phyloP scores from a whole-genome alignment of 108 stramenopile species.

The Poteriospumella lacustris region DNA sequence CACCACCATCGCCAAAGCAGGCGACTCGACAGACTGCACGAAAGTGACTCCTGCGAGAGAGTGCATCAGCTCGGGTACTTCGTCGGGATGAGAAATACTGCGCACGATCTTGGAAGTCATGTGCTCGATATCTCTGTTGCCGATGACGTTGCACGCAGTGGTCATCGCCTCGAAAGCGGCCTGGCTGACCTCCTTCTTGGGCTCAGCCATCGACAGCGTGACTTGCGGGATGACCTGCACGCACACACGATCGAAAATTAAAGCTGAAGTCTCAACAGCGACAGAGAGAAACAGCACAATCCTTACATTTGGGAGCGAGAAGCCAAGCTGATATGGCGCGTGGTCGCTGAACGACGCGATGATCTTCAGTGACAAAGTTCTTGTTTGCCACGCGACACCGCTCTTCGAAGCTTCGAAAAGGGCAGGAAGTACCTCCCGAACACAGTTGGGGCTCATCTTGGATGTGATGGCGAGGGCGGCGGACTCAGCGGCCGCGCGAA shows the following conservation, averaged over 20 bases:
- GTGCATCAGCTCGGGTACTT: constrained; percentile 29
- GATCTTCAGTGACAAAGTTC: not conserved
- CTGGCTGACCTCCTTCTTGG: constrained; percentile 75
- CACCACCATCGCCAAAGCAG: constrained; percentile 86
- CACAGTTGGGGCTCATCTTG: constrained; percentile 22
- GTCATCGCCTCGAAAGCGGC: constrained; percentile 86
- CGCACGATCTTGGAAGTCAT: constrained; percentile 85
- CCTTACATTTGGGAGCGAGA: not conserved
- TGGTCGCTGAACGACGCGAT: constrained; percentile 25
- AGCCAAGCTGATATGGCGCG: constrained; percentile 19
- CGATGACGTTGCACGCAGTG: constrained; percentile 79
- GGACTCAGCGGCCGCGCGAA: constrained; percentile 14
- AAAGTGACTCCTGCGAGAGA: constrained; percentile 34
- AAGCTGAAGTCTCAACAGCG: not conserved
- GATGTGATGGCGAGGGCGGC: not conserved
- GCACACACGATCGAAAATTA: constrained; percentile 67
- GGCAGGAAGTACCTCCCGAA: not conserved
- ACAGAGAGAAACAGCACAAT: not conserved
- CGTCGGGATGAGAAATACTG: constrained; percentile 20
- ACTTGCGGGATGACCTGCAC: constrained; percentile 85
- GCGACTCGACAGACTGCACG: constrained; percentile 70
- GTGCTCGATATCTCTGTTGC: constrained; percentile 97
- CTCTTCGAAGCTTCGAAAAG: not conserved
- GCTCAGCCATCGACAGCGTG: constrained; percentile 92
- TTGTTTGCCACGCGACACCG: not conserved